phyloP scores from a whole-genome alignment of 1,284 basidiomycete genomes.

The Ceratobasidium sp. region DNA sequence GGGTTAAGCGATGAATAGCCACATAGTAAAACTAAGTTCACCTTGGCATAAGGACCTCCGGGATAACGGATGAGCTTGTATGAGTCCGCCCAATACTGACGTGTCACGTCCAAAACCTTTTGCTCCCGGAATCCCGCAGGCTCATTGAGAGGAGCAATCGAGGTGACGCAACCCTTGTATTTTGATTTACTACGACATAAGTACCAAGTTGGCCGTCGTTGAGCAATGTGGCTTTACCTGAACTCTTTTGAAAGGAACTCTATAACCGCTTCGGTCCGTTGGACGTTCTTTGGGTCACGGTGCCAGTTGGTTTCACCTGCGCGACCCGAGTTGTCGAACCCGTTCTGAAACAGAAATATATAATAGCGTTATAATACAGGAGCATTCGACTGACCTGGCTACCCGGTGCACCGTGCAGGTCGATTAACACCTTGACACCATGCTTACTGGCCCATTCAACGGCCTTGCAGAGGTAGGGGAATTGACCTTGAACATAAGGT shows the following conservation, averaged over 20 bases:
- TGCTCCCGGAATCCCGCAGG: constrained; percentile 77
- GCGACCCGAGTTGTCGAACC: constrained; percentile 89
- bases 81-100: constrained; percentile 77
- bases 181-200: constrained; percentile 47
- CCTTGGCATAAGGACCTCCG: too few relatives aligned
- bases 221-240: not conserved
- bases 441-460: constrained; percentile 79
- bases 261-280: constrained; percentile 74
- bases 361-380: too few relatives aligned
- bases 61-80: constrained; percentile 74
- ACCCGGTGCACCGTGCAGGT: constrained; percentile 78
- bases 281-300: constrained; percentile 66
- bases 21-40: too few relatives aligned
- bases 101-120: constrained; percentile 62
- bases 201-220: constrained; percentile 50
- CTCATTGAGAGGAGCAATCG: constrained; percentile 79
- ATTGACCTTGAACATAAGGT: constrained; percentile 83
- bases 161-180: constrained; percentile 51
- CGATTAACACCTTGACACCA: constrained; percentile 81
- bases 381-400: constrained; percentile 62
- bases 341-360: constrained; percentile 48
- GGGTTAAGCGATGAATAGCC: too few relatives aligned
- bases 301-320: constrained; percentile 73
- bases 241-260: constrained; percentile 61
- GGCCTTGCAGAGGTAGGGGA: constrained; percentile 63